These are phyloP conservation scores for Penicillium desertorum DNA, from an alignment of 495 filamentous ascomycete genomes.

Conservation along the genomic window DNA sequence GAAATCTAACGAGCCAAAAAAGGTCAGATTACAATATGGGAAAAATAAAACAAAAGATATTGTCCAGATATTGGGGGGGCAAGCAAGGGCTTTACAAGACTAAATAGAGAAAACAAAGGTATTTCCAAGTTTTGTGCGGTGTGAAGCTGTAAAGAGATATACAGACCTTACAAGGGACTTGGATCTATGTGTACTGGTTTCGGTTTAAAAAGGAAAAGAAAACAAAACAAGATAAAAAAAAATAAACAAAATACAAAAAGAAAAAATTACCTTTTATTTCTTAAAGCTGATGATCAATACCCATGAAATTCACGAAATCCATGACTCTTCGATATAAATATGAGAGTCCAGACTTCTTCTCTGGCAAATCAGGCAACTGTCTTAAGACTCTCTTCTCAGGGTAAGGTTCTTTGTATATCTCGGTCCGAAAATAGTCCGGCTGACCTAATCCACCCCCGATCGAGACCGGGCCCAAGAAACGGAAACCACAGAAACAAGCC, in stretches of 20 bases:
- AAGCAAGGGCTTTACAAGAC: neutral
- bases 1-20: neutral
- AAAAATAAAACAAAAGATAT: neutral
- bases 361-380: conserved; percentile 1
- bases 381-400: neutral
- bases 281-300: neutral
- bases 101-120: neutral
- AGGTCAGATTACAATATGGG: neutral
- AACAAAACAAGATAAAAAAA: neutral
- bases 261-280: neutral
- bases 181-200: neutral
- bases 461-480: conserved; percentile 24
- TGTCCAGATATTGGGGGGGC: neutral
- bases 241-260: too few relatives aligned
- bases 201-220: neutral
- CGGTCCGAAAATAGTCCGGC: conserved; percentile 21
- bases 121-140: neutral
- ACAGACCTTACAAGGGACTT: neutral
- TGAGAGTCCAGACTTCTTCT: conserved; percentile 10
- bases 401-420: conserved; percentile 5
- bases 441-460: conserved; percentile 18
- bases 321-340: conserved; percentile 16
- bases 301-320: neutral
- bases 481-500: conserved; percentile 2
- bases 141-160: neutral